phyloP scores from a whole-genome alignment of 257 asterid genomes.

The Solanum corneliomulleri region DNA sequence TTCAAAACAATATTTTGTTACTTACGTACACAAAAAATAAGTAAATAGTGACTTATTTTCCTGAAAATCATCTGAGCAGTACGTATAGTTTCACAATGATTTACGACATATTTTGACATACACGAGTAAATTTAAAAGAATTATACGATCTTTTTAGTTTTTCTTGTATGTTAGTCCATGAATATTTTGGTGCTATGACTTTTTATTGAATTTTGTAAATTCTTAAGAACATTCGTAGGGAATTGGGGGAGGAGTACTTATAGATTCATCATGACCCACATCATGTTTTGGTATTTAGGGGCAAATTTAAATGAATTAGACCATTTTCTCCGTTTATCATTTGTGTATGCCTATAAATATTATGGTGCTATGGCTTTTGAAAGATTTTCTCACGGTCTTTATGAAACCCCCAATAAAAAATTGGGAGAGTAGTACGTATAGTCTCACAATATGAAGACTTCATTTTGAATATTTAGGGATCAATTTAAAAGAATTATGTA shows the following conservation, averaged over 20 bases:
- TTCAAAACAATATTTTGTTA: background rate
- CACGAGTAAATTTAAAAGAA: background rate
- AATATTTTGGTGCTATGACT: background rate
- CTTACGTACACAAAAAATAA: background rate
- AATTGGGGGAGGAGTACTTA: background rate
- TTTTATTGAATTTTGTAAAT: background rate
- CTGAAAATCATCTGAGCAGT: background rate
- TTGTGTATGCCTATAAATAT: no score
- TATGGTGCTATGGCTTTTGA: background rate
- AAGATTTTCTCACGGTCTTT: background rate
- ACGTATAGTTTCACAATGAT: background rate
- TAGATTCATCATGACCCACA: background rate
- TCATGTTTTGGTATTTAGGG: background rate
- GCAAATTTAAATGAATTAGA: background rate
- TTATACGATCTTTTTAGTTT: no score
- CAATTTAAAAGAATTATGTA: rapidly evolving
- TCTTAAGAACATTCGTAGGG: background rate
- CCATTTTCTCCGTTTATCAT: background rate
- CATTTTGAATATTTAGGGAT: background rate
- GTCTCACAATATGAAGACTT: background rate
- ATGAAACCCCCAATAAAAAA: background rate
- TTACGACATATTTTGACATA: background rate
- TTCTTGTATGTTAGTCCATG: background rate
- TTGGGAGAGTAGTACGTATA: background rate
- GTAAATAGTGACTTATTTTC: background rate